Base-by-base conservation (phyloP, 2,329 filamentous ascomycete genomes). In the Pyrenophora teres region DNA sequence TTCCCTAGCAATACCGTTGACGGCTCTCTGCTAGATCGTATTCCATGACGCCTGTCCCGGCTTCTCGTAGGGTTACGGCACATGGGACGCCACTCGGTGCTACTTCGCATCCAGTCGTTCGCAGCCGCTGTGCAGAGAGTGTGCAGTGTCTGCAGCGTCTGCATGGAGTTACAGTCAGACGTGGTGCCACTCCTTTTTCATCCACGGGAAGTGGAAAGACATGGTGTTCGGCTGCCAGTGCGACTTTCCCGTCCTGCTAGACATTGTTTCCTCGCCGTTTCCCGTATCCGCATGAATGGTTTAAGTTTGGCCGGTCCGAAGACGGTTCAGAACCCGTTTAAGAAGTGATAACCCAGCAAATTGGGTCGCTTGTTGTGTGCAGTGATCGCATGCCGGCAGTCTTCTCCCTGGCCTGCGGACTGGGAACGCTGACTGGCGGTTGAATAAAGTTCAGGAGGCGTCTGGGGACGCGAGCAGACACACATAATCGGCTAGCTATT, bases 291-390 rank as follows among this genome's bases (percentile, higher is more conserved):
- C 33, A 45, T 40, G 37, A 39, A 30, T 15, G 50, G 53, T 19
- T 50, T 32, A 46, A 38, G 32, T 35, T 32, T 45, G 40, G 41
- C 50, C 45, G 40, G 50, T 41, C 37, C 40, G 10, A 36, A 53
- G 45, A 27, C 38, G 19, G 33, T 16, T 40, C 21, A 27, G 19
- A 40, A 16, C 10, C n/a, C 30, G 16, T 15, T 35, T 12, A 16
- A 18, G 32, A 21, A 23, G 30, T 16, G 13, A 31, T 23, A 30
- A 35, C 44, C 52, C 52, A 49, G 40, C 44, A 53, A 37, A 42
- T 41, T 46, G 50, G 49, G 45, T 37, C 31, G 36, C 31, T 48
- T 18, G 39, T 45, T 46, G 19, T 32, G 27, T 38, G 49, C 44
- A 53, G 44, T 49, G 19, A 47, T 41, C 19, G 25, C 33, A 45